These are phyloP conservation scores for Colletotrichum eremochloae DNA, from an alignment of 2,329 filamentous ascomycete genomes.

Conservation along the genomic window DNA sequence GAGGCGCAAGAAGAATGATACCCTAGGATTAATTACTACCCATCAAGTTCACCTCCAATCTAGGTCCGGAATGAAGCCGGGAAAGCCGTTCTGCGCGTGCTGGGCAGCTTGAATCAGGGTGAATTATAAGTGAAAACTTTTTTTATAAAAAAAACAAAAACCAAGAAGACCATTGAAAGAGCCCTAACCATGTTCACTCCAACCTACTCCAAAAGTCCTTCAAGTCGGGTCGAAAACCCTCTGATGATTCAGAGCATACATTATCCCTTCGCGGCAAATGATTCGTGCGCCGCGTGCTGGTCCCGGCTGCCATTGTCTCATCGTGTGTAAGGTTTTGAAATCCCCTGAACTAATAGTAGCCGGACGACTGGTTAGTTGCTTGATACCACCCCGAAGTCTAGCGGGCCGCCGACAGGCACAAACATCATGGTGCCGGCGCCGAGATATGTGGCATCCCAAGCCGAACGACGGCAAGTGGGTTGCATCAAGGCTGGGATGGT, in stretches of 20 bases:
- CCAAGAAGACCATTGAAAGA: neutral
- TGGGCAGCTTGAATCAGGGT: constrained; percentile 18
- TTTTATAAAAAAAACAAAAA: neutral
- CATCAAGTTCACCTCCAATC: constrained; percentile 1
- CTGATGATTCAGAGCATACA: neutral
- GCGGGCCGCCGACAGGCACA: constrained; percentile 6
- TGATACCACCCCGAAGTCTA: neutral
- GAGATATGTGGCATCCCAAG: constrained; percentile 20
- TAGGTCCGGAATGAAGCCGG: constrained; percentile 27
- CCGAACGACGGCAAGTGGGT: constrained; percentile 27
- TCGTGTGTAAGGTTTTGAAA: neutral
- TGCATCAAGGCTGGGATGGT: neutral
- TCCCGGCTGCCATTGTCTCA: neutral
- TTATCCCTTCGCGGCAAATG: neutral
- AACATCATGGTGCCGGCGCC: constrained; percentile 1
- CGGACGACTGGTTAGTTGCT: neutral
- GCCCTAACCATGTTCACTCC: neutral
- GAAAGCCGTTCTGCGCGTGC: constrained; percentile 8
- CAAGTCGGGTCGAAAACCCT: neutral
- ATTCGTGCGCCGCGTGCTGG: neutral
- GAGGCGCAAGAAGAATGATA: constrained; percentile 36
- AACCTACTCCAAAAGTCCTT: neutral
- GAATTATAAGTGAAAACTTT: constrained; percentile 13
- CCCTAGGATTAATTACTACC: constrained; percentile 39
- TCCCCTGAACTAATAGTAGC: neutral